Base-by-base conservation (phyloP, 768 basidiomycete genomes). In the Podaxis sp. region DNA sequence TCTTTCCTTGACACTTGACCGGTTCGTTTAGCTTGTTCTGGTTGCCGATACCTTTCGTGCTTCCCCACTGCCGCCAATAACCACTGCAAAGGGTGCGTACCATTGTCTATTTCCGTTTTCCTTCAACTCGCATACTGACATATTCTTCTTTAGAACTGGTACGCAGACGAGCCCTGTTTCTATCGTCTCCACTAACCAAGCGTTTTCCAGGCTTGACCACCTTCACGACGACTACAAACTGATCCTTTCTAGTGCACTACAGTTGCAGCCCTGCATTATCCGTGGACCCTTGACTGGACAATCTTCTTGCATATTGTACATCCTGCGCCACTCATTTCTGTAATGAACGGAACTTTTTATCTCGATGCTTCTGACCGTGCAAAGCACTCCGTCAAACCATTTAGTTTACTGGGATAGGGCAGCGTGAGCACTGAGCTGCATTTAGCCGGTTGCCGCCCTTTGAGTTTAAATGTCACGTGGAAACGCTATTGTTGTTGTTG, bases 21-120 rank as follows among this genome's bases (percentile, higher is more conserved):
- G 10, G 64, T 52, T 23, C 42, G 5, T 50, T 58, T 58, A 92
- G 93, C 92, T 28, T 94, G 92, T 70, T 79, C 86, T 55, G 90
- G 94, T 64, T 97, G 95, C 71, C 85, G 92, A 53, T 97, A 92
- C 71, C 75, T 97, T 4, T 94, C 92, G 1, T 97, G 95, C 66
- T 85, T 95, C 71, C 95, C 95, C 1, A 89, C 88, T 5, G 72
- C 78, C 36, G 74, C 82, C 0, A 93, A 91, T 63, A 84, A 88
- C 66, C 73, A 87, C 61, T 93, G 90, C 67, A 69, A 82, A 75
- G 82, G 82, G 79, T 81, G 66, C 16, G 79, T 75, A 36, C 40
- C 25, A 47, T 59, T 35, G 10, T 56, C n/a, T 63, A 16, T 46
- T 40, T 28, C 28, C 28, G 6, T 44, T 5, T 14, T 3, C 36